Evolutionary conservation across 768 basidiomycete genomes (phyloP).

Genomic region (Trametopsis cervina): DNA sequence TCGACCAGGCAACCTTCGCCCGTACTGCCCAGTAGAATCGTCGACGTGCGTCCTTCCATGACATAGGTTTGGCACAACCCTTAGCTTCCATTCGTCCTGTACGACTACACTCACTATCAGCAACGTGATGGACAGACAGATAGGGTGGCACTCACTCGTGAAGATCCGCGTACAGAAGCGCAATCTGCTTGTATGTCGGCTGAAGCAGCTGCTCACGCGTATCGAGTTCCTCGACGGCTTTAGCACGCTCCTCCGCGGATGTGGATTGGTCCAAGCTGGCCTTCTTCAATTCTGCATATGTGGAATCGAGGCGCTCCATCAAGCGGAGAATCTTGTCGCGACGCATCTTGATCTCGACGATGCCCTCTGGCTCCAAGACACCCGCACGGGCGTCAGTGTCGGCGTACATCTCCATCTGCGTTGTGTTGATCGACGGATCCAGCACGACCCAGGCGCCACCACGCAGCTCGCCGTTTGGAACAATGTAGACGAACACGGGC

Average conservation of each 20-base stretch:
- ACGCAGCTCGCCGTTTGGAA: slow-evolving; percentile 96
- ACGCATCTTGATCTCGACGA: slow-evolving; percentile 97
- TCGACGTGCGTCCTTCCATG: slow-evolving; percentile 86
- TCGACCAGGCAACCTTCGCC: slow-evolving; percentile 66
- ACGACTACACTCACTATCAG: slow-evolving; percentile 48
- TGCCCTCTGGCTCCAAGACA: slow-evolving; percentile 94
- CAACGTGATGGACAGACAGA: slow-evolving; percentile 4
- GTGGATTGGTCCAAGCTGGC: slow-evolving; percentile 72
- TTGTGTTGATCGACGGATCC: slow-evolving; percentile 93
- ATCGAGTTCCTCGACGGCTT: slow-evolving; percentile 60
- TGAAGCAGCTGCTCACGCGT: slow-evolving; percentile 74
- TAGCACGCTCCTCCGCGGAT: slow-evolving; percentile 66
- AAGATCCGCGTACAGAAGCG: slow-evolving; percentile 90
- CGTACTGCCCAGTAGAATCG: slow-evolving; percentile 94
- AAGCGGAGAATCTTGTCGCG: slow-evolving; percentile 83
- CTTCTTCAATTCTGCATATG: slow-evolving; percentile 74
- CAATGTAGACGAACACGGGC: slow-evolving; percentile 96
- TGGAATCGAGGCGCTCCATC: slow-evolving; percentile 90
- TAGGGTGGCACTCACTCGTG: slow-evolving; percentile 65
- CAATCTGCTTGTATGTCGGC: slow-evolving; percentile 92
- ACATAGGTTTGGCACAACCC: slow-evolving; percentile 80
- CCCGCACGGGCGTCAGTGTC: slow-evolving; percentile 94
- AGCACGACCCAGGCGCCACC: slow-evolving; percentile 99
- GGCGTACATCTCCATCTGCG: slow-evolving; percentile 99
- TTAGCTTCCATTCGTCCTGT: slow-evolving; percentile 97